These are phyloP conservation scores for Clavaria fumosa DNA, from an alignment of 768 basidiomycete genomes.

Conservation along the genomic window DNA sequence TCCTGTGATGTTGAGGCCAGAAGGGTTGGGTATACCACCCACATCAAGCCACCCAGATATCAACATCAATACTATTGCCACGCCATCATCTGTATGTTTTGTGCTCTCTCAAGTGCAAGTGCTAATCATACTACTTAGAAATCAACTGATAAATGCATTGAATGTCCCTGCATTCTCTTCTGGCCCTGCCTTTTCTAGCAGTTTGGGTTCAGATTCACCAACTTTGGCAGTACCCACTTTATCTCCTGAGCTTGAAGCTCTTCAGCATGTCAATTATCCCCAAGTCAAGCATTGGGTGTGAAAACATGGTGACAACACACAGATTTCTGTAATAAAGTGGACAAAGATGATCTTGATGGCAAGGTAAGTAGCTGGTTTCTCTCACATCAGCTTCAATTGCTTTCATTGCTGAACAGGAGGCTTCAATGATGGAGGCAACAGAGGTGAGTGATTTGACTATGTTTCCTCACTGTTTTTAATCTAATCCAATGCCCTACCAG, in stretches of 20 bases:
- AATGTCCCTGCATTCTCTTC: not conserved
- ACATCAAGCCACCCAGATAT: slow-evolving; percentile 15
- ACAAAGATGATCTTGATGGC: not conserved
- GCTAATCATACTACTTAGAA: not conserved
- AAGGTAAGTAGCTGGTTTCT: not conserved
- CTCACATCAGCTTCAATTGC: not conserved
- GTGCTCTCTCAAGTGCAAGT: not conserved
- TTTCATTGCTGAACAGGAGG: not conserved
- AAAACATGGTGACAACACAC: not conserved
- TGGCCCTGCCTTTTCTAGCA: not conserved
- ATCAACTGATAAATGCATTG: not conserved
- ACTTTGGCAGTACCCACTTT: not conserved
- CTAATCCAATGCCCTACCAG: not conserved
- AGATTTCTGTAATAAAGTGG: not conserved
- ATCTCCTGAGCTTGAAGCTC: not conserved
- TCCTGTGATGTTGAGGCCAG: slow-evolving; percentile 14
- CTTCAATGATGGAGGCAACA: not conserved
- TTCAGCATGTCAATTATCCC: not conserved
- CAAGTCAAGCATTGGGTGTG: not conserved
- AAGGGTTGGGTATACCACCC: slow-evolving; percentile 10
- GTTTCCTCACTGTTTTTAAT: not conserved
- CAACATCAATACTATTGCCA: too few relatives aligned
- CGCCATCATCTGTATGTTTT: not conserved
- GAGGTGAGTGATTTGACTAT: not conserved
- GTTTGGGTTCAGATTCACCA: not conserved